phyloP scores from a whole-genome alignment of 345 rosid genomes.

The Mangifera indica region DNA sequence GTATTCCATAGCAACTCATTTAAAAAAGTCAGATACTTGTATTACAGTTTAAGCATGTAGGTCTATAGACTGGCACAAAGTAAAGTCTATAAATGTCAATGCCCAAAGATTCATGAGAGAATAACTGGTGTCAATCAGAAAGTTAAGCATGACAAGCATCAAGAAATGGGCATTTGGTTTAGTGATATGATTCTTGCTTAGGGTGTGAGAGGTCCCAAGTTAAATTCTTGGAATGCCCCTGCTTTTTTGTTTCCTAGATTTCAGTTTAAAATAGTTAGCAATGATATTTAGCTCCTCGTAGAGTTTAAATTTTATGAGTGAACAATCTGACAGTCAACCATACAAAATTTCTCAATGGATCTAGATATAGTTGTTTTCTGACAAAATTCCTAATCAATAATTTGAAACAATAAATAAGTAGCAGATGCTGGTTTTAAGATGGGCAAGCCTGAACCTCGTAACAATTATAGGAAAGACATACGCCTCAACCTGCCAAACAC shows the following conservation, averaged over 20 bases:
- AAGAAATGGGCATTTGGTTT: constrained; percentile 46
- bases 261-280: too few relatives aligned
- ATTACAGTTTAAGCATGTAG: too few relatives aligned
- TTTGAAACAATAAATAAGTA: neutral
- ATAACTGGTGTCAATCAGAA: neutral
- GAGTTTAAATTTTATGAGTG: too few relatives aligned
- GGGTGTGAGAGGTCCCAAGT: constrained; percentile 60
- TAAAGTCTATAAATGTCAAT: too few relatives aligned
- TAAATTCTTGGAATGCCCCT: constrained; percentile 51
- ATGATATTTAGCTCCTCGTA: too few relatives aligned
- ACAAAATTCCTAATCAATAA: neutral
- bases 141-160: neutral
- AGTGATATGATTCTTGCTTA: constrained; percentile 65
- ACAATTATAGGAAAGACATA: neutral
- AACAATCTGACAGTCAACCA: too few relatives aligned
- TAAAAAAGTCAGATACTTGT: too few relatives aligned
- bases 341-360: neutral
- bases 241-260: too few relatives aligned
- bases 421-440: neutral
- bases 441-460: neutral
- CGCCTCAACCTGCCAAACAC: neutral
- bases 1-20: too few relatives aligned
- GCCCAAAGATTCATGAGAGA: neutral
- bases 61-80: too few relatives aligned
- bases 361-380: neutral